Conservation (phyloP, 2,329 filamentous ascomycete genomes). For the Penicillium sclerotiorum region DNA sequence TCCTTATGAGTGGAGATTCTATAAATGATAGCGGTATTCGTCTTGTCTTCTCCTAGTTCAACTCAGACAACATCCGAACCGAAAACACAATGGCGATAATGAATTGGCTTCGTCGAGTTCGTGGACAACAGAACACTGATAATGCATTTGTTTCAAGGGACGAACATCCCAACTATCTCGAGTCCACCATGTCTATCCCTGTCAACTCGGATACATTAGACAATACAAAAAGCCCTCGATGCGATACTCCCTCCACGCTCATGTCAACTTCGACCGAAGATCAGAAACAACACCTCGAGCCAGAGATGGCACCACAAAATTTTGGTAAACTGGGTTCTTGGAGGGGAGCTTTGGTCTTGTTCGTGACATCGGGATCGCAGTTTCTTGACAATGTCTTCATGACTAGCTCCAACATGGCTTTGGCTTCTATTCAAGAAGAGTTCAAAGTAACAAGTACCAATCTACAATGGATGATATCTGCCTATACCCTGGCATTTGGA, state of each 20-base stretch:
- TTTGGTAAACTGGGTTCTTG: slow-evolving; percentile 41
- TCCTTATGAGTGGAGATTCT: not conserved
- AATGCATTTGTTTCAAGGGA: slow-evolving; percentile 1
- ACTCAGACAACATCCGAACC: not conserved
- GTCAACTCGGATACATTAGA: slow-evolving; percentile 9
- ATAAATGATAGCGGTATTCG: slow-evolving; percentile 3
- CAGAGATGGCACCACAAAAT: slow-evolving; percentile 29
- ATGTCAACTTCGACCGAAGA: slow-evolving; percentile 15
- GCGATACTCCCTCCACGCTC: slow-evolving; percentile 16
- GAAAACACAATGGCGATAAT: slow-evolving; percentile 17
- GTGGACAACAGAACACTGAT: slow-evolving; percentile 7
- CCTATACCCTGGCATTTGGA: slow-evolving; percentile 46
- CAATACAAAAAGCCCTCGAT: slow-evolving; percentile 7
- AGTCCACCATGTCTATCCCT: slow-evolving; percentile 21
- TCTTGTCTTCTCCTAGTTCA: not conserved
- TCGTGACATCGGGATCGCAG: slow-evolving; percentile 47
- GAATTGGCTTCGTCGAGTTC: slow-evolving; percentile 16
- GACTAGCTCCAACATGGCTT: slow-evolving; percentile 46
- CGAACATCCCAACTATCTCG: slow-evolving; percentile 13
- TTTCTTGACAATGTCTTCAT: slow-evolving; percentile 51
- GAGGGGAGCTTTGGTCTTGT: slow-evolving; percentile 42
- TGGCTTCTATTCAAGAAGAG: slow-evolving; percentile 45
- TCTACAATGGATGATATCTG: slow-evolving; percentile 47
- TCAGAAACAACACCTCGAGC: slow-evolving; percentile 19
- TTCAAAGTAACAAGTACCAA: slow-evolving; percentile 38